Evolutionary conservation across 2,329 filamentous ascomycete genomes (phyloP), one percentile per base, ranked within the genome.

Genomic region (Esteya vermicola): DNA sequence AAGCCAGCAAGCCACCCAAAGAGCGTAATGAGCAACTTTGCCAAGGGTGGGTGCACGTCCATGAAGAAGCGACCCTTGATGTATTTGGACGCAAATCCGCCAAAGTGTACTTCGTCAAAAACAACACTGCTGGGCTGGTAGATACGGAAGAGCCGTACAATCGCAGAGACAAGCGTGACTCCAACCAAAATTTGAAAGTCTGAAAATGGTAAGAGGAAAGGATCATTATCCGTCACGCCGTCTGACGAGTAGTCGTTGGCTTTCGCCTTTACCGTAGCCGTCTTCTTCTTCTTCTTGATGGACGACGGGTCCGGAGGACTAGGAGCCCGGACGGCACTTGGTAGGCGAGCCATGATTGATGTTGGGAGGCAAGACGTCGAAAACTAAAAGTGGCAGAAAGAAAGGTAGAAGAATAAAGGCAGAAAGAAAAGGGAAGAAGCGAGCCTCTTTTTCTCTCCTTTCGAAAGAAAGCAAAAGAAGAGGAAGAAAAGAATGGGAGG

Each of bases 61-160:
- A 98, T 98, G 62, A 98, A 98, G 73, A 98, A 98, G 58, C 73
- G 81, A 55, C 91, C 91, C 70, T 98, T 96, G 72, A 98, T 96
- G 62, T 98, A 98, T 63, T 98, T 98, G 52, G 83, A 85, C 48
- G 91, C 91, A 58, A 98, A 98, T 36, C 91, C 91, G 59, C 91
- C 91, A 60, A 98, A 98, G 64, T 98, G 91, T 59, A 98, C 91
- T 67, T 98, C 91, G 61, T 98, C 91, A 59, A 98, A 98, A 50
- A 98, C 91, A 45, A 98, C 91, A 54, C 88, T 95, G 54, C 78
- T 81, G 42, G 91, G 91, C 59, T 95, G 85, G 59, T 93, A 95
- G 64, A 98, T 95, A 55, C 85, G 79, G 68, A 93, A 98, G 47
- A 96, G 64, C 48, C 91, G 83, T 49, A 98, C 85, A 48, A 79